Conservation (phyloP, 495 filamentous ascomycete genomes). For the Trichoderma virens region DNA sequence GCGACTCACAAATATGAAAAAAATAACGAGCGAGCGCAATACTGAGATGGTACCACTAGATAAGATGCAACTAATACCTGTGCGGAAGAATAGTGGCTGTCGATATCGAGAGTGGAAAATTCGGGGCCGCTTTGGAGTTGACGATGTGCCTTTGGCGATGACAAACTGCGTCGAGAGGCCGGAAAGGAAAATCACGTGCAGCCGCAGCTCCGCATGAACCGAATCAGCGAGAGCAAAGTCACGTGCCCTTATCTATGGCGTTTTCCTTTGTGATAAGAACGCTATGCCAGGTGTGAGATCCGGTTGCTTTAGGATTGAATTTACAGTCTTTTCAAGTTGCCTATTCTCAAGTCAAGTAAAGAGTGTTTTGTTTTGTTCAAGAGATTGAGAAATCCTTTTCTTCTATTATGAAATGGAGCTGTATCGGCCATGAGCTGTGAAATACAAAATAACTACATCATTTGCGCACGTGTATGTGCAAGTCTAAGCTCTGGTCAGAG, state of each 20-base stretch:
- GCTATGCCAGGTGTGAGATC: no score
- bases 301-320: no score
- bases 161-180: constrained; percentile 3
- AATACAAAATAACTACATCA: no score
- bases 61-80: constrained; percentile 1
- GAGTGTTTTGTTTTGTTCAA: no score
- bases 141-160: constrained; percentile 1
- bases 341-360: no score
- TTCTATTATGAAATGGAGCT: no score
- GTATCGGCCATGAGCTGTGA: no score
- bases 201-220: background rate
- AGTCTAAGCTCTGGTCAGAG: no score
- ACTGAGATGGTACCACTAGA: background rate
- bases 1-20: background rate
- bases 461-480: no score
- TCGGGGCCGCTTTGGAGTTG: constrained; percentile 7
- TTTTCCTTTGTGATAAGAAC: background rate
- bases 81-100: constrained; percentile 2
- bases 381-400: no score
- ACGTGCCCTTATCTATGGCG: background rate
- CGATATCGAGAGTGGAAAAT: background rate
- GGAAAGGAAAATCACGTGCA: background rate
- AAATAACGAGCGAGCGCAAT: constrained; percentile 1
- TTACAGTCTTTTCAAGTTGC: no score
- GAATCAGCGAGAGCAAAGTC: background rate